Conservation (phyloP, 2,329 filamentous ascomycete species). For the Scytalidium lignicola region DNA sequence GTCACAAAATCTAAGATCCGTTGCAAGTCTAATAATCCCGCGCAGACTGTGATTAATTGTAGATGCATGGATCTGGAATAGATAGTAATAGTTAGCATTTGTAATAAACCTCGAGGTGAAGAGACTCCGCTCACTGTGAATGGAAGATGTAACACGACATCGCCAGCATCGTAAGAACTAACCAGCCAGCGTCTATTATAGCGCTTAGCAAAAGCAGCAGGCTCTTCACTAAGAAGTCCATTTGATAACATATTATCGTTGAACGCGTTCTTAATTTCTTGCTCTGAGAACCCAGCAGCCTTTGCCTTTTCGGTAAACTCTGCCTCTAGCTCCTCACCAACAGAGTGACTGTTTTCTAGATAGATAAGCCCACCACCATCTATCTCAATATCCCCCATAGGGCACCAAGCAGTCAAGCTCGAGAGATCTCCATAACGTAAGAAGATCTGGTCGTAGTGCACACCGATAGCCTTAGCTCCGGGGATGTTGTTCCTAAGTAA, state of each 20-base stretch:
- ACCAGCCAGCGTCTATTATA: slow-evolving; percentile 23
- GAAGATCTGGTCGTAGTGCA: slow-evolving; percentile 49
- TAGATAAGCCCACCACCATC: slow-evolving; percentile 38
- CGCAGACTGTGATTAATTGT: slow-evolving; percentile 33
- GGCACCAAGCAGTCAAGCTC: slow-evolving; percentile 44
- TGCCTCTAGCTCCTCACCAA: slow-evolving; percentile 33
- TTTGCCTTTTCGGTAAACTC: slow-evolving; percentile 27
- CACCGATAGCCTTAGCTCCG: slow-evolving; percentile 43
- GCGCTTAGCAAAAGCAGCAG: slow-evolving; percentile 17
- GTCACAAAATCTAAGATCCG: slow-evolving; percentile 36
- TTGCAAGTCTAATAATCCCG: slow-evolving; percentile 32
- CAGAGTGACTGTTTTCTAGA: slow-evolving; percentile 30
- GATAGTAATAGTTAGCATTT: neutral
- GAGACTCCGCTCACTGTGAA: slow-evolving; percentile 22
- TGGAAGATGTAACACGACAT: slow-evolving; percentile 37
- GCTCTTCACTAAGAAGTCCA: slow-evolving; percentile 22
- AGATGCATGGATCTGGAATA: slow-evolving; percentile 28
- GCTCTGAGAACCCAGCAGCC: slow-evolving; percentile 22
- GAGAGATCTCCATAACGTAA: slow-evolving; percentile 41
- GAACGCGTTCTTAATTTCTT: slow-evolving; percentile 28
- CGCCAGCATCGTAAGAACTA: slow-evolving; percentile 30
- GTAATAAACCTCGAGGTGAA: neutral
- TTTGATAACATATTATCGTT: slow-evolving; percentile 26
- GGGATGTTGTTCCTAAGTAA: slow-evolving; percentile 45
- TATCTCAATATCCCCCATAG: slow-evolving; percentile 34